Conservation (phyloP, 2,329 filamentous ascomycete genomes). For the Alternaria sp. region DNA sequence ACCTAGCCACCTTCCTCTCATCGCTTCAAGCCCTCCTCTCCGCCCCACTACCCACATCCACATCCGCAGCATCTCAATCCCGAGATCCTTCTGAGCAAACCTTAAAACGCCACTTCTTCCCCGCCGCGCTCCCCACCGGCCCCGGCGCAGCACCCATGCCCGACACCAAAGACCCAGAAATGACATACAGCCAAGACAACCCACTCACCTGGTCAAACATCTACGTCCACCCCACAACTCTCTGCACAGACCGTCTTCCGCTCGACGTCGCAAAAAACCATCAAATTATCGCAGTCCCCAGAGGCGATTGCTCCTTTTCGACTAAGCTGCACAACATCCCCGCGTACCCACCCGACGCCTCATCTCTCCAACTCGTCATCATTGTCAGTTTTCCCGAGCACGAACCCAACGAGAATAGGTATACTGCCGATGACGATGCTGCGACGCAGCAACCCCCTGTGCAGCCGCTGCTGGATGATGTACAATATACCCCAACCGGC, state of each 20-base stretch:
- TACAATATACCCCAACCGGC: slow-evolving; percentile 74
- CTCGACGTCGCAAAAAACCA: slow-evolving; percentile 60
- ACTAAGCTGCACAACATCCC: slow-evolving; percentile 87
- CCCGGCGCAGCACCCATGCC: slow-evolving; percentile 74
- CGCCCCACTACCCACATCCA: slow-evolving; percentile 24
- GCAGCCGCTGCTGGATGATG: slow-evolving; percentile 76
- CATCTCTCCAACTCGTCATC: slow-evolving; percentile 78
- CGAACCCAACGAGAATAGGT: slow-evolving; percentile 43
- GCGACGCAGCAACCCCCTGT: slow-evolving; percentile 47
- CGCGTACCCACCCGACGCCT: slow-evolving; percentile 66
- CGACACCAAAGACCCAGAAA: slow-evolving; percentile 56
- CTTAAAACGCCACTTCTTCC: slow-evolving; percentile 41
- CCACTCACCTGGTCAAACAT: slow-evolving; percentile 72
- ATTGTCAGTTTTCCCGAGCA: slow-evolving; percentile 70
- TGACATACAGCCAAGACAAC: slow-evolving; percentile 31
- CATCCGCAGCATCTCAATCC: slow-evolving; percentile 12
- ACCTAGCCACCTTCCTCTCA: slow-evolving; percentile 43
- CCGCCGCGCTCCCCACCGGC: slow-evolving; percentile 63
- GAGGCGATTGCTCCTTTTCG: slow-evolving; percentile 84
- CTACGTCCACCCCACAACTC: slow-evolving; percentile 70
- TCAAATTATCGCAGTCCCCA: slow-evolving; percentile 80
- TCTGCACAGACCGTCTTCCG: slow-evolving; percentile 67
- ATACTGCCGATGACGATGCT: neutral
- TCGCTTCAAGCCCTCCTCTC: slow-evolving; percentile 46
- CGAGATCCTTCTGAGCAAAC: slow-evolving; percentile 12